Evolutionary conservation across 495 filamentous ascomycete species (phyloP), one percentile per base, ranked within the genome.

Genomic region (Hypomontagnella submonticulosa): DNA sequence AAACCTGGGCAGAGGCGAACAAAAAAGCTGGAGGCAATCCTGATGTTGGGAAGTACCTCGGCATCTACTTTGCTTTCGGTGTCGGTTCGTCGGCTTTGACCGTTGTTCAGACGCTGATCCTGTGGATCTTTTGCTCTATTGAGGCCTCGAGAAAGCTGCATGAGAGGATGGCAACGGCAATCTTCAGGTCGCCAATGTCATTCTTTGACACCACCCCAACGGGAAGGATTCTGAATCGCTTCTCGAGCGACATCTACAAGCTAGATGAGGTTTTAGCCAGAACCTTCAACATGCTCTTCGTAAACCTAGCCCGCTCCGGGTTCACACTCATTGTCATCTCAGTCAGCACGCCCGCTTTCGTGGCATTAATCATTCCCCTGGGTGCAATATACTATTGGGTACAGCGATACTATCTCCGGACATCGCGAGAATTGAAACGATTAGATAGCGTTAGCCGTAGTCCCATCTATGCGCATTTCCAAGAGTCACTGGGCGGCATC

Each of bases 131-230:
- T 79, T 99, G 96, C 78, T 97, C 96, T 2, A 97, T 99, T 62
- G 93, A 98, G 84, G 96, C 96, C 48, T 97, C 93, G 37, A 86
- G 93, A 15, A 98, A 98, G 77, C 84, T 99, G 23, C 96, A 99
- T 75, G 94, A 99, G 78, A 87, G 92, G 58, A 99, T 99, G 96
- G 96, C 96, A 41, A 93, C 90, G 67, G 92, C 96, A 4, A 98
- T 98, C 69, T 99, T 99, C 82, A 88, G 95, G 71, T 95, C 92
- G 12, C 96, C 96, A 19, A 99, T 99, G 96, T 92, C 86, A 68
- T 99, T 99, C 77, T 99, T 99, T 67, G 96, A 99, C 75, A 97
- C 94, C 9, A 99, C 95, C 2, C 95, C 95, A n/a, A 92, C 93
- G 56, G 96, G 96, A 13, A 88, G 96, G 15, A 97, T 99, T 68